Evolutionary conservation across 2,329 filamentous ascomycete species (phyloP), one percentile per base, ranked within the genome.

Genomic region (Chaetomiaceae sp.): DNA sequence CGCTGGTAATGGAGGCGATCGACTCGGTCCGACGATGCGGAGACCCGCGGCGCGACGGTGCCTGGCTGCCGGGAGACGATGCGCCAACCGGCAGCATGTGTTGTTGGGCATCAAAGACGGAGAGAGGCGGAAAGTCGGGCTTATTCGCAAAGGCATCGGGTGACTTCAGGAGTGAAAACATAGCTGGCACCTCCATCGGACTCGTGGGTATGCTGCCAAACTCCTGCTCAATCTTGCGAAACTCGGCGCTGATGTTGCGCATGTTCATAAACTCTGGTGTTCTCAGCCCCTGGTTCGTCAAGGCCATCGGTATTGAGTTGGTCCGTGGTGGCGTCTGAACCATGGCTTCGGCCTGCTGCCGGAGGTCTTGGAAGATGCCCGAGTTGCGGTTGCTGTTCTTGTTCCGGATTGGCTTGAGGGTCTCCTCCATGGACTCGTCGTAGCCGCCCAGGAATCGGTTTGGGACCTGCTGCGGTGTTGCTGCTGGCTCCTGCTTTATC

Each of bases 371-470:
- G 58, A 85, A 84, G 50, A 79, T 71, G 27, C 71, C 75, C 54
- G 75, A 73, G 31, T 72, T 66, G 34, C 73, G 71, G 54, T 72
- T 75, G 48, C 64, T 68, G 30, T 55, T 51, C 17, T 55, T 56
- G 34, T 58, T 58, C 37, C 73, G 71, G 13, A 66, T 61, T 5
- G 81, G 81, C 68, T 83, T 84, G 59, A 85, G 73, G 0, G 81
- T 84, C 65, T 83, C 80, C 61, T 84, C 81, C 77, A 83, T 81
- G 13, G 80, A 83, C 65, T 81, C 80, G 60, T 85, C 82, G 56
- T 82, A 83, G 40, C 73, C 74, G 21, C 83, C 79, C 3, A 75
- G 65, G 61, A 85, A 85, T 48, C 85, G 68, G 58, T 66, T 70
- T 3, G 71, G 70, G 3, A 67, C 66, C 14, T 66, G 55, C 21